Conservation (phyloP, 2,329 filamentous ascomycete species). For the Juglanconis juglandina region DNA sequence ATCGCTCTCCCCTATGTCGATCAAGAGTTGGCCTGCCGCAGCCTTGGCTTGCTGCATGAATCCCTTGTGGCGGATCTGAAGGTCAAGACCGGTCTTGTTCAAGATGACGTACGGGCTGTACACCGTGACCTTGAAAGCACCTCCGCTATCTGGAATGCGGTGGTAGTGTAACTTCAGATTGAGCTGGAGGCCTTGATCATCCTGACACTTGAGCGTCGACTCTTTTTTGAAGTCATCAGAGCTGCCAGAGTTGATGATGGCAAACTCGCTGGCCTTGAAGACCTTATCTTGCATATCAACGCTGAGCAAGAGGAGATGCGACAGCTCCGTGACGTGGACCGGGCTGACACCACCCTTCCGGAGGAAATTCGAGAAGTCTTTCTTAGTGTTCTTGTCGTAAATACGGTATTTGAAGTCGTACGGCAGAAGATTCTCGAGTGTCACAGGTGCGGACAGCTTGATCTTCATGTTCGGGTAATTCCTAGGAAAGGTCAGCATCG, state of each 20-base stretch:
- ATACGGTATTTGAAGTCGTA: conserved; percentile 99
- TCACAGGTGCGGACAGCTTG: conserved; percentile 85
- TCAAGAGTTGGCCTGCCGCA: conserved; percentile 68
- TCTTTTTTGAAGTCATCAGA: conserved; percentile 88
- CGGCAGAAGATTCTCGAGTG: conserved; percentile 88
- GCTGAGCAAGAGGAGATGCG: conserved; percentile 86
- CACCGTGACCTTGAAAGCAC: conserved; percentile 91
- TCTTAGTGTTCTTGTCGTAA: conserved; percentile 97
- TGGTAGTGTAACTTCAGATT: conserved; percentile 88
- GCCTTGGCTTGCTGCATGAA: conserved; percentile 80
- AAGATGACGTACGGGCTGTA: conserved; percentile 93
- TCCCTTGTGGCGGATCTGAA: conserved; percentile 84
- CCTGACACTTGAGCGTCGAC: conserved; percentile 73
- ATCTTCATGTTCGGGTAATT: conserved; percentile 94
- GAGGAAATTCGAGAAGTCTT: conserved; percentile 98
- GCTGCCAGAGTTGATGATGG: conserved; percentile 88
- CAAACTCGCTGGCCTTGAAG: conserved; percentile 93
- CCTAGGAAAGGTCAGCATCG: conserved; percentile 40
- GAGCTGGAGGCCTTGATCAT: conserved; percentile 74
- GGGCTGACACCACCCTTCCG: conserved; percentile 95
- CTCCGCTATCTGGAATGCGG: conserved; percentile 84
- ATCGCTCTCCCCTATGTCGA: conserved; percentile 45
- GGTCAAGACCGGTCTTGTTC: conserved; percentile 89
- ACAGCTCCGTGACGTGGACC: conserved; percentile 93
- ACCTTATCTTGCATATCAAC: conserved; percentile 95